A percentile compares a stretch with the other conserved stretches of the same genome.
phyloP scores from a whole-genome alignment of 2,329 filamentous ascomycete genomes.

The Phialophora verrucosa region DNA sequence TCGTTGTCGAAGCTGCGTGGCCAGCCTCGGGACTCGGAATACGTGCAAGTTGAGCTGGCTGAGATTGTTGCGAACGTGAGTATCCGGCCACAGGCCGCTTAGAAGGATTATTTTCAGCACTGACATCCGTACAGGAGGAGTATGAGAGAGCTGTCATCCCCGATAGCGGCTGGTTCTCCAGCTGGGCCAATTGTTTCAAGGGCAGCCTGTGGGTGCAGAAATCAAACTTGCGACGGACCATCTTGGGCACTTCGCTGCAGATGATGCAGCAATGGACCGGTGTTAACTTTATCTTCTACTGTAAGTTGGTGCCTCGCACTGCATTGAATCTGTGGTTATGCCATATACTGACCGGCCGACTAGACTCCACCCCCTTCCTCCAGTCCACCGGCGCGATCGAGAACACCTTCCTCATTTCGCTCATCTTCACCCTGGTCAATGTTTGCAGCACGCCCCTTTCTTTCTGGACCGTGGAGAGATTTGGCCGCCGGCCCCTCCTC shows the following conservation, averaged over 20 bases:
- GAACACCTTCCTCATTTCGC: slow-evolving; percentile 80
- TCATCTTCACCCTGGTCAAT: slow-evolving; percentile 88
- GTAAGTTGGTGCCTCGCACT: background rate
- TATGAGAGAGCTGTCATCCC: slow-evolving; percentile 70
- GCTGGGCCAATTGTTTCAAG: slow-evolving; percentile 70
- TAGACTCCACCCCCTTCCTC: slow-evolving; percentile 64
- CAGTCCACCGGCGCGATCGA: slow-evolving; percentile 72
- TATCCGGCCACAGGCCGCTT: background rate
- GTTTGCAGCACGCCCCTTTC: slow-evolving; percentile 83
- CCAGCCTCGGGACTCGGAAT: slow-evolving; percentile 63
- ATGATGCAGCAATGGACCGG: slow-evolving; percentile 85
- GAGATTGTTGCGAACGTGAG: slow-evolving; percentile 81
- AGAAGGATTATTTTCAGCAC: background rate
- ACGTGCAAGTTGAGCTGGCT: slow-evolving; percentile 75
- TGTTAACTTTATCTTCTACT: slow-evolving; percentile 93
- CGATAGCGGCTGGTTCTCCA: slow-evolving; percentile 28
- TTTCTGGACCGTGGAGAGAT: slow-evolving; percentile 82
- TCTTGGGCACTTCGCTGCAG: slow-evolving; percentile 74
- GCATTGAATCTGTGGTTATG: background rate
- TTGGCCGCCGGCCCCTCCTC: slow-evolving; percentile 80
- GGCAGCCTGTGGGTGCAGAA: slow-evolving; percentile 60
- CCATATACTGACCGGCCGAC: background rate
- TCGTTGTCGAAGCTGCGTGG: slow-evolving; percentile 73
- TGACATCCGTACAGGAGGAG: slow-evolving; percentile 56
- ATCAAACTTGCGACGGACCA: slow-evolving; percentile 67